phyloP scores from a whole-genome alignment of 2,329 filamentous ascomycete genomes.

The Cercospora sojina region DNA sequence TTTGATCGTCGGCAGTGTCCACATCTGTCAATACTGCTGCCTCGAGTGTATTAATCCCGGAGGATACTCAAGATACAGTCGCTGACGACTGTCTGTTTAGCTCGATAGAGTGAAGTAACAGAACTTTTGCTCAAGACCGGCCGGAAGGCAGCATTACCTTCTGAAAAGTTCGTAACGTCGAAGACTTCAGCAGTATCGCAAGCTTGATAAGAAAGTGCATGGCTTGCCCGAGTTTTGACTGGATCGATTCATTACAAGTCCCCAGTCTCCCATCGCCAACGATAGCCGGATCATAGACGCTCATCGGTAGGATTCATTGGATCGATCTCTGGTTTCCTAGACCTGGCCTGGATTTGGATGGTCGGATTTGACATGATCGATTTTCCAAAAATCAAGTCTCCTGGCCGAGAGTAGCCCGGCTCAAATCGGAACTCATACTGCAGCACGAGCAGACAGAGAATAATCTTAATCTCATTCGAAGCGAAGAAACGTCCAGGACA shows the following conservation, averaged over 20 bases:
- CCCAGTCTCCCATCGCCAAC: background rate
- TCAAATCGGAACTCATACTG: constrained; percentile 35
- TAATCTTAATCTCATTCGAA: constrained; percentile 37
- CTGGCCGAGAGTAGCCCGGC: background rate
- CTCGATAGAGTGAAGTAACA: too few species aligned
- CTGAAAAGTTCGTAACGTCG: too few species aligned
- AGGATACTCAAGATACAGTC: too few species aligned
- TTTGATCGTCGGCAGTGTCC: too few species aligned
- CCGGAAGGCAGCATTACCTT: too few species aligned
- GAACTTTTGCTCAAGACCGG: too few species aligned
- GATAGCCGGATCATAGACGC: background rate
- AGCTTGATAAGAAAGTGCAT: too few species aligned
- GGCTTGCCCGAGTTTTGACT: too few species aligned
- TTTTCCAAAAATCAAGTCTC: background rate
- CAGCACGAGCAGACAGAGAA: constrained; percentile 35
- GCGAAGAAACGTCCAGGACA: constrained; percentile 30
- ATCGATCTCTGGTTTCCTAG: background rate
- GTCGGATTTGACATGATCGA: background rate
- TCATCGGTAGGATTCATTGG: background rate
- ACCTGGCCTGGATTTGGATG: background rate
- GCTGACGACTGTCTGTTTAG: too few species aligned
- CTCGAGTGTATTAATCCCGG: too few species aligned
- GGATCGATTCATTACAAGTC: background rate
- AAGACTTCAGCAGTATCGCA: too few species aligned
- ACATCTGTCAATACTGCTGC: too few species aligned